Base-by-base conservation (phyloP, 345 rosid species). In the Firmiana major region DNA sequence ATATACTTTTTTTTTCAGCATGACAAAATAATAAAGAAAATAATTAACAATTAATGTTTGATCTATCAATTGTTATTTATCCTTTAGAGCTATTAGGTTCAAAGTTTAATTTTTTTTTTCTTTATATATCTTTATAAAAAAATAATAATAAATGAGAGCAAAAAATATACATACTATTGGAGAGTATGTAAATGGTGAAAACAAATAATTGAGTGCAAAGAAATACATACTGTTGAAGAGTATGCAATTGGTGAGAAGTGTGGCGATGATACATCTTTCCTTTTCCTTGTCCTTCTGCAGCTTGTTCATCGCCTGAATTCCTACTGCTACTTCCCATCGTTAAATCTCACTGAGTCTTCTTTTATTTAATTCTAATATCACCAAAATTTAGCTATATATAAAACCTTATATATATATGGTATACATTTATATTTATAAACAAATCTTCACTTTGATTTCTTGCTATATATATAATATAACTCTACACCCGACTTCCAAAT, bases 251-350 rank as follows among this genome's bases (percentile, higher is more conserved):
- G 0, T 79, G 68, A 70, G 82, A 0, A n/a, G 84, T 78, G 55
- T 91, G 98, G 58, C 98, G 94, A 77, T 81, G 88, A 67, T 79
- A 81, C 16, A n/a, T 40, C 51, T 83, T 84, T 26, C 51, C 83
- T 57, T 21, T 80, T 63, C 43, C 43, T 0, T 77, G 74, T 71
- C 74, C 10, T 19, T 71, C 79, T 43, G 17, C 53, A 3, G 2
- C 28, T 22, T 84, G 86, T 31, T 86, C 92, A 66, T 85, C 87
- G 66, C 84, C 3, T 31, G 34, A 31, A 31, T 31, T 31, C 3
- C 34, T 57, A 72, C 46, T 12, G 19, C 17, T 60, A 36, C 63
- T 28, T 53, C 28, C 75, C 62, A 34, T 51, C 15, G 0, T 12
- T 16, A 36, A 34, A 72, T 51, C 34, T 36, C 7, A 34, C 10